A percentile compares a stretch with the other conserved stretches of the same genome.
Evolutionary conservation across 371 early-diverging fungal species (phyloP).

Genomic region (Mucor velutinosus): DNA sequence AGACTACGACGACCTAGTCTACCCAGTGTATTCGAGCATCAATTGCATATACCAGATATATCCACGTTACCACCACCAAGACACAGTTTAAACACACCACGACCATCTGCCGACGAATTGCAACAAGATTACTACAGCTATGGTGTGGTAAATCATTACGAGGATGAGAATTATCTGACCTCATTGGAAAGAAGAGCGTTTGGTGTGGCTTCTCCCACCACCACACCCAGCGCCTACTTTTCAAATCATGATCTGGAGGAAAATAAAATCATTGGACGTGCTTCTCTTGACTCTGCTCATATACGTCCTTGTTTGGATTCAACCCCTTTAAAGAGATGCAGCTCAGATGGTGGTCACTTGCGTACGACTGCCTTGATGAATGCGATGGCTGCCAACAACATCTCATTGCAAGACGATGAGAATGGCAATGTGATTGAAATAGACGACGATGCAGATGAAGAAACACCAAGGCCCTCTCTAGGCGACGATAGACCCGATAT

Average conservation of each 20-base stretch:
- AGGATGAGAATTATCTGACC: constrained; percentile 39
- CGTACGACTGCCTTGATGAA: constrained; percentile 45
- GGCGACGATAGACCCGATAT: constrained; percentile 10
- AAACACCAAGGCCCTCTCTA: constrained; percentile 2
- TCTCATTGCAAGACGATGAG: constrained; percentile 12
- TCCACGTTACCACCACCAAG: constrained; percentile 25
- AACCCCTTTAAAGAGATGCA: constrained; percentile 38
- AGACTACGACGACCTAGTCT: constrained; percentile 25
- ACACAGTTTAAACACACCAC: constrained; percentile 22
- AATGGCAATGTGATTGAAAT: background rate
- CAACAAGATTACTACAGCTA: constrained; percentile 33
- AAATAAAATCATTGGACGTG: constrained; percentile 12
- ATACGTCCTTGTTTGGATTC: constrained; percentile 7
- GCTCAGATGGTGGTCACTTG: constrained; percentile 44
- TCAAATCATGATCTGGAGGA: background rate
- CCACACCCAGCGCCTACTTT: background rate
- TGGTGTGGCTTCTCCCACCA: constrained; percentile 12
- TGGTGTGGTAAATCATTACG: constrained; percentile 31
- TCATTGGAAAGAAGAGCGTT: constrained; percentile 49
- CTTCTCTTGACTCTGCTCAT: constrained; percentile 8
- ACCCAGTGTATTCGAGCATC: constrained; percentile 25
- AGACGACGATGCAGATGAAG: constrained; percentile 7
- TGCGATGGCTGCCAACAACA: constrained; percentile 40
- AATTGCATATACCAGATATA: constrained; percentile 25
- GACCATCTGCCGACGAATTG: constrained; percentile 24